Evolutionary conservation across 306 rosid genomes (phyloP).

Genomic region (Inga leiocalycina): DNA sequence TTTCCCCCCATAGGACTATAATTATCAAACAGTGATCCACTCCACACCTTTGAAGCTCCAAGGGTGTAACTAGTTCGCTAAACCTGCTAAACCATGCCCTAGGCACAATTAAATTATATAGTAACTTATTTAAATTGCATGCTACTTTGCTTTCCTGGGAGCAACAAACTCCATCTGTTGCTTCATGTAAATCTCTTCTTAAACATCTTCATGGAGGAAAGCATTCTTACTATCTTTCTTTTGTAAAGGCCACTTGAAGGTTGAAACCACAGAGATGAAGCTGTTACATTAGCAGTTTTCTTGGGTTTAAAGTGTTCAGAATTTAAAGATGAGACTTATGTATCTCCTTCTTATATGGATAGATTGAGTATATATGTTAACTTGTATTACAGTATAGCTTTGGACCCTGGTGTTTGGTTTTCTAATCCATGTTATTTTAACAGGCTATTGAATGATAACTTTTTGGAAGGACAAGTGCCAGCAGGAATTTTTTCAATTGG

Average conservation of each 20-base stretch:
- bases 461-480: constrained; percentile 83
- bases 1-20: not conserved
- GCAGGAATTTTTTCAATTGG: constrained; percentile 83
- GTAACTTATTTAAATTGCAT: not conserved
- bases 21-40: not conserved
- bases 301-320: not conserved
- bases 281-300: constrained; percentile 15
- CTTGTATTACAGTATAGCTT: constrained; percentile 9
- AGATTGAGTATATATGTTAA: not conserved
- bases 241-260: not conserved
- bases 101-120: not conserved
- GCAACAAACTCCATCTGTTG: not conserved
- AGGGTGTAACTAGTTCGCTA: not conserved
- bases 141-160: not conserved
- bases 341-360: constrained; percentile 8
- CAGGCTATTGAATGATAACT: constrained; percentile 86
- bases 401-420: constrained; percentile 13
- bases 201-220: not conserved
- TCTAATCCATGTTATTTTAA: constrained; percentile 31
- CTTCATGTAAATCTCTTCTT: not conserved
- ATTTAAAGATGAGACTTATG: constrained; percentile 9
- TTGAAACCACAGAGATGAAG: not conserved
- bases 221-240: not conserved
- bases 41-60: not conserved
- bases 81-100: not conserved